A percentile compares a stretch with the other conserved stretches of the same genome.
Evolutionary conservation across 202 grass and related monocot genomes (phyloP).

Genomic region (Miscanthus sacchariflorus): DNA sequence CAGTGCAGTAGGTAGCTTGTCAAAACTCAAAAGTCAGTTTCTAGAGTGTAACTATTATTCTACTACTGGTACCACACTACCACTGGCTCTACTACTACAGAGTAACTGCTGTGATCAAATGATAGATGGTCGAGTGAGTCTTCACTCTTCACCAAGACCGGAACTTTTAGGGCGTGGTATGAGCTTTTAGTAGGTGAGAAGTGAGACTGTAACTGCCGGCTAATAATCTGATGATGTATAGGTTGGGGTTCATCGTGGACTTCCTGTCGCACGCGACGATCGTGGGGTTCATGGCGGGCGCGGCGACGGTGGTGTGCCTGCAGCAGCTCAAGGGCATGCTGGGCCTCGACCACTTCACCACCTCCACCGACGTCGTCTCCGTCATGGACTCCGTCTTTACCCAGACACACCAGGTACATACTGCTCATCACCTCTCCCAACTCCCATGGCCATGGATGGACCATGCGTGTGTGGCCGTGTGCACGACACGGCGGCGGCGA

Average conservation of each 20-base stretch:
- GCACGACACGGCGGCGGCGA: not conserved
- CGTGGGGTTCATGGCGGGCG: conserved; percentile 92
- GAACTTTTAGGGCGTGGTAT: conserved; percentile 2
- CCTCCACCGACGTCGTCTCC: conserved; percentile 81
- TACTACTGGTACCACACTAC: not conserved
- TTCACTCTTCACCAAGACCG: conserved; percentile 32
- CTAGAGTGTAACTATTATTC: conserved; percentile 30
- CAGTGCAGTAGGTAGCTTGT: not conserved
- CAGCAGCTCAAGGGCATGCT: conserved; percentile 93
- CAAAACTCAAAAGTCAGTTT: conserved; percentile 8
- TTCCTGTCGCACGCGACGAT: conserved; percentile 87
- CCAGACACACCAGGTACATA: conserved; percentile 68
- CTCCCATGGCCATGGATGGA: not conserved
- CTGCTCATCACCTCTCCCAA: not conserved
- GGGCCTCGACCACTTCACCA: conserved; percentile 79
- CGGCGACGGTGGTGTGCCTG: conserved; percentile 91
- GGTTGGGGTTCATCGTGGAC: conserved; percentile 90
- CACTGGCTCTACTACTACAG: not conserved
- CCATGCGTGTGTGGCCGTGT: not conserved
- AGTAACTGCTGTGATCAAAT: not conserved
- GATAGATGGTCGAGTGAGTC: conserved; percentile 5
- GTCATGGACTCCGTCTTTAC: conserved; percentile 83
- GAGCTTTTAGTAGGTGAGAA: conserved; percentile 12
- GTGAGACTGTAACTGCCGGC: not conserved
- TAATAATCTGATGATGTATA: not conserved